Evolutionary conservation across 441 rosid species (phyloP).

Genomic region (Geranium incanum): DNA sequence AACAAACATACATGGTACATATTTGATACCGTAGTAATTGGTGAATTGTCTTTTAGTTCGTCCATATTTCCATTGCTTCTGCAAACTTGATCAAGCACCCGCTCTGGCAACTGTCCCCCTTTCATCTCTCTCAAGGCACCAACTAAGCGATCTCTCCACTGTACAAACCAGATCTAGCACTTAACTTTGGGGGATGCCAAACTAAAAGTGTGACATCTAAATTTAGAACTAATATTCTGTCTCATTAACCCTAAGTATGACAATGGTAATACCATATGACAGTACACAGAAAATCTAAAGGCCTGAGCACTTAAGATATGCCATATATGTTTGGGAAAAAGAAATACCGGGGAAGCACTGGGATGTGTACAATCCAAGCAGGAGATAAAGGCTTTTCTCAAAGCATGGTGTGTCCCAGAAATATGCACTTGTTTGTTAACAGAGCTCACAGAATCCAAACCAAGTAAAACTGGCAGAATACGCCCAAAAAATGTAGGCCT

Average conservation of each 20-base stretch:
- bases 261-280: background rate
- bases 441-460: constrained; percentile 69
- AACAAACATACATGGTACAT: constrained; percentile 29
- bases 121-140: constrained; percentile 73
- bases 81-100: constrained; percentile 35
- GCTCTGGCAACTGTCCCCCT: constrained; percentile 48
- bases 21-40: constrained; percentile 39
- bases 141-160: constrained; percentile 92
- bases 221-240: background rate
- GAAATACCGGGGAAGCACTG: constrained; percentile 91
- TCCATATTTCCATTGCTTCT: constrained; percentile 48
- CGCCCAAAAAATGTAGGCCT: constrained; percentile 92
- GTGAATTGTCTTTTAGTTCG: constrained; percentile 43
- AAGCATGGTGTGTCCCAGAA: constrained; percentile 60
- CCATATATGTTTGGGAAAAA: constrained; percentile 15
- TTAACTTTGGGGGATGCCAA: background rate
- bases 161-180: constrained; percentile 23
- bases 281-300: background rate
- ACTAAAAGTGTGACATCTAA: background rate
- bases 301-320: background rate
- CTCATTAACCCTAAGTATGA: background rate
- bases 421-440: constrained; percentile 54
- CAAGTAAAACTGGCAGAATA: constrained; percentile 86
- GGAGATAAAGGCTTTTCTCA: constrained; percentile 63
- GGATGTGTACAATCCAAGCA: constrained; percentile 87